Evolutionary conservation across 2,329 filamentous ascomycete genomes (phyloP).

Genomic region (Colletotrichum sp.): DNA sequence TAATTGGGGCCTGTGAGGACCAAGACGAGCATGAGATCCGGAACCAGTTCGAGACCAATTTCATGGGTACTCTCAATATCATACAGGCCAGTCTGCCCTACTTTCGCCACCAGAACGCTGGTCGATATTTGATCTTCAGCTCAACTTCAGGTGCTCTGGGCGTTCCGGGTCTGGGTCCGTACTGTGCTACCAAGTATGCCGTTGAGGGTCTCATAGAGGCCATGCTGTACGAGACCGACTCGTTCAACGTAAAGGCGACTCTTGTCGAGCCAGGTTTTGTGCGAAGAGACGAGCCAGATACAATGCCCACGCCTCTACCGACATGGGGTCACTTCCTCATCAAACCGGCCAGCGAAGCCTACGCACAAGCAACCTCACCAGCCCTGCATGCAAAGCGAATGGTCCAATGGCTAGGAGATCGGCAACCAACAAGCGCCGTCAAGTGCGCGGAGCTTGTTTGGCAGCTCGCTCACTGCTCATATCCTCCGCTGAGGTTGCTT

Average conservation of each 20-base stretch:
- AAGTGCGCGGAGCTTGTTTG: slow-evolving; percentile 94
- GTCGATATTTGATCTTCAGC: slow-evolving; percentile 93
- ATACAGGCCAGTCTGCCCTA: slow-evolving; percentile 88
- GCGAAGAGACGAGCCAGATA: slow-evolving; percentile 79
- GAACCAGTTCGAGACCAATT: slow-evolving; percentile 97
- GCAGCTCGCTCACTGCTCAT: slow-evolving; percentile 94
- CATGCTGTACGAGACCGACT: slow-evolving; percentile 93
- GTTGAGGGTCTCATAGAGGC: slow-evolving; percentile 95
- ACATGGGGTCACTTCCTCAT: slow-evolving; percentile 93
- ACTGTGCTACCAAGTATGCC: slow-evolving; percentile 96
- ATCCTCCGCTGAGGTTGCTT: slow-evolving; percentile 85
- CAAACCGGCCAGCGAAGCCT: slow-evolving; percentile 83
- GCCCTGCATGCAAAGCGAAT: slow-evolving; percentile 89
- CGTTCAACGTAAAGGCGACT: slow-evolving; percentile 91
- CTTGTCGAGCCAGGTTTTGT: slow-evolving; percentile 92
- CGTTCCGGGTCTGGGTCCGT: slow-evolving; percentile 89
- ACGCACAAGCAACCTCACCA: slow-evolving; percentile 77
- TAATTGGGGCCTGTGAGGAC: slow-evolving; percentile 95
- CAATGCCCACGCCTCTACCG: slow-evolving; percentile 62
- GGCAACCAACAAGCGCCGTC: slow-evolving; percentile 89
- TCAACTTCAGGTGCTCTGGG: slow-evolving; percentile 92
- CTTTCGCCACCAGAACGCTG: slow-evolving; percentile 76
- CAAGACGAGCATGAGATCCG: slow-evolving; percentile 94
- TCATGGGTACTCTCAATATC: slow-evolving; percentile 94
- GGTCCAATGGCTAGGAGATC: slow-evolving; percentile 92